phyloP scores from a whole-genome alignment of 2,329 filamentous ascomycete species.

The Tolypocladium inflatum region DNA sequence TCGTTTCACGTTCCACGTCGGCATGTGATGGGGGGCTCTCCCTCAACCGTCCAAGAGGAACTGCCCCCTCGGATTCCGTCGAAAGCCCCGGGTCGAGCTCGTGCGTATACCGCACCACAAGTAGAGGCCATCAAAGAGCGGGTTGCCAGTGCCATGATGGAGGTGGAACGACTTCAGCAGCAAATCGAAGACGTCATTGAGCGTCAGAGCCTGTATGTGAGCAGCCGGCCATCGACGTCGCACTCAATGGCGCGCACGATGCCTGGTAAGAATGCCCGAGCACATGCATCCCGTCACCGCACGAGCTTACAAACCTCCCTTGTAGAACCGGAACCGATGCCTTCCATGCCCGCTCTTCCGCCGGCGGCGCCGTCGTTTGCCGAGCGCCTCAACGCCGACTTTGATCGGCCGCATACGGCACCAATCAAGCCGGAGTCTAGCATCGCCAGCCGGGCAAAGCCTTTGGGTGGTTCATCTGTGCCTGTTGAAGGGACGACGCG shows the following conservation, averaged over 20 bases:
- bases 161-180: conserved; percentile 48
- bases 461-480: conserved; percentile 3
- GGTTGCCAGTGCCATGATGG: conserved; percentile 47
- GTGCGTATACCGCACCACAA: conserved; percentile 35
- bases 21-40: conserved; percentile 17
- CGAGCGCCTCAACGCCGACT: conserved; percentile 40
- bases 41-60: conserved; percentile 13
- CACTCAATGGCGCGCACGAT: conserved; percentile 26
- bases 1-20: conserved; percentile 48
- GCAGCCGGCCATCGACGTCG: conserved; percentile 43
- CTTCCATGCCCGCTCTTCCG: conserved; percentile 47
- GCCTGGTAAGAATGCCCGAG: conserved; percentile 17
- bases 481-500: neutral
- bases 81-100: conserved; percentile 28
- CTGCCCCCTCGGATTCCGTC: conserved; percentile 28
- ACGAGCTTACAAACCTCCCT: neutral
- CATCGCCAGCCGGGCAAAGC: conserved; percentile 17
- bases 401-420: conserved; percentile 23
- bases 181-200: conserved; percentile 52
- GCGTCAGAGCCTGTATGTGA: conserved; percentile 47
- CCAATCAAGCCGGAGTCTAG: conserved; percentile 23
- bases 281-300: neutral
- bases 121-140: conserved; percentile 44
- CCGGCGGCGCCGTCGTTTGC: conserved; percentile 48
- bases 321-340: conserved; percentile 40